Percentiles rank a stretch among this genome's conserved stretches.
phyloP scores from a whole-genome alignment of 140 eudicot species.

The Flaveria floridana region DNA sequence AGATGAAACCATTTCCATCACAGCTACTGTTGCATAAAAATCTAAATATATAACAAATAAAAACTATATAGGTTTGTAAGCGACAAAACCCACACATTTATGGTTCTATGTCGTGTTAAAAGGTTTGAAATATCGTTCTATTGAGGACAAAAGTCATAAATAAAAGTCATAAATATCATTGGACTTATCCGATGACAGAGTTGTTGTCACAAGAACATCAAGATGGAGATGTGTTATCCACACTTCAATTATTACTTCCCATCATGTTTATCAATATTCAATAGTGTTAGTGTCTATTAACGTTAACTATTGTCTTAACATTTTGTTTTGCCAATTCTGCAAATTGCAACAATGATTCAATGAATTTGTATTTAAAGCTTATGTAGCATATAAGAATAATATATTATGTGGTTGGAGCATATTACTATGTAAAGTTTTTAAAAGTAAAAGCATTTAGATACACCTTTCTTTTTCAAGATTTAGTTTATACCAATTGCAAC shows the following conservation, averaged over 20 bases:
- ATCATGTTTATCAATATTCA: background rate
- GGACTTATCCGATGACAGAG: slow-evolving; percentile 4
- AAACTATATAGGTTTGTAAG: background rate
- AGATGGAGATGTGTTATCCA: slow-evolving; percentile 6
- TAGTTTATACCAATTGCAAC: slow-evolving; percentile 5
- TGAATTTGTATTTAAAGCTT: background rate
- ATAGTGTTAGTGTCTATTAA: background rate
- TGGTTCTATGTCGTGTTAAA: background rate
- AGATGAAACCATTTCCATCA: background rate
- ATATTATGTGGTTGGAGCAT: background rate
- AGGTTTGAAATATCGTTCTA: background rate
- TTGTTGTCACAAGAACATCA: slow-evolving; percentile 12
- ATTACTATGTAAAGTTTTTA: background rate
- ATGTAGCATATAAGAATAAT: too few species aligned
- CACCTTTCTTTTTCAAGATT: background rate
- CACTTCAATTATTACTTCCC: slow-evolving; percentile 19
- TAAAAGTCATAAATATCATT: background rate
- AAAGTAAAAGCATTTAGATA: background rate
- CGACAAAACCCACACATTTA: background rate
- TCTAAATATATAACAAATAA: background rate
- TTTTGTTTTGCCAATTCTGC: background rate
- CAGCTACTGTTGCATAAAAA: background rate
- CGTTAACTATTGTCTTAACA: background rate
- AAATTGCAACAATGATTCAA: background rate
- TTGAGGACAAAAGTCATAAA: background rate